Evolutionary conservation across 805 yeast species (phyloP), one percentile per base, ranked within the genome.

Genomic region (Metschnikowia lachancei): DNA sequence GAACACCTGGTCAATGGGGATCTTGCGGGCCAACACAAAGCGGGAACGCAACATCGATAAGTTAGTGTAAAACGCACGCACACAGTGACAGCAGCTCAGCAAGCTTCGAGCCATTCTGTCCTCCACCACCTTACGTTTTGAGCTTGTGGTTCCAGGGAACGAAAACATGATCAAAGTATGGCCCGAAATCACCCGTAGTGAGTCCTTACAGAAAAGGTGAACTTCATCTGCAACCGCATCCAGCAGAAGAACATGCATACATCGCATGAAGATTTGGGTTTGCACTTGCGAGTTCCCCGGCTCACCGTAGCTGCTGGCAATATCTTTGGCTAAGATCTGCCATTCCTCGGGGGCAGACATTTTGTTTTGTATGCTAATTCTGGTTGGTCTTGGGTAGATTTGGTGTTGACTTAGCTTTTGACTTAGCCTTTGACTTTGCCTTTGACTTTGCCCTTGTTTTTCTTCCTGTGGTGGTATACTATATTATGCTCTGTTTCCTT

Each of bases 141-240:
- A 68, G 20, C 71, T 77, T 17, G 46, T 45, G 14, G 47, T 43
- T 2, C 54, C 54, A 2, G 74, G 72, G 55, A 83, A 82, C 3
- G 90, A 82, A 58, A 83, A 82, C 48, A 82, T 65, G 13, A 85
- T 77, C 44, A 84, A 61, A 9, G 76, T 66, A 57, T 82, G 82
- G 12, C 75, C 70, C 9, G 84, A 69, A 17, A 80, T 69, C 2
- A 79, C 76, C 35, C 65, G 67, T 49, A 77, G 65, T 26, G 61
- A 61, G 8, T 67, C 66, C 55, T 81, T 77, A 62, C 90, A 83
- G 59, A 82, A 85, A 55, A 78, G 63, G 52, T 84, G 87, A 36
- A 61, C 45, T 37, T 44, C 55, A 17, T 44, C 41, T 14, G 31
- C 45, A 7, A 48, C 36, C 9, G 41, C 47, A 17, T 38, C 50